Percentiles rank a stretch among this genome's conserved stretches.
phyloP scores from a whole-genome alignment of 2,329 filamentous ascomycete genomes.

The Plenodomus biglobosus region DNA sequence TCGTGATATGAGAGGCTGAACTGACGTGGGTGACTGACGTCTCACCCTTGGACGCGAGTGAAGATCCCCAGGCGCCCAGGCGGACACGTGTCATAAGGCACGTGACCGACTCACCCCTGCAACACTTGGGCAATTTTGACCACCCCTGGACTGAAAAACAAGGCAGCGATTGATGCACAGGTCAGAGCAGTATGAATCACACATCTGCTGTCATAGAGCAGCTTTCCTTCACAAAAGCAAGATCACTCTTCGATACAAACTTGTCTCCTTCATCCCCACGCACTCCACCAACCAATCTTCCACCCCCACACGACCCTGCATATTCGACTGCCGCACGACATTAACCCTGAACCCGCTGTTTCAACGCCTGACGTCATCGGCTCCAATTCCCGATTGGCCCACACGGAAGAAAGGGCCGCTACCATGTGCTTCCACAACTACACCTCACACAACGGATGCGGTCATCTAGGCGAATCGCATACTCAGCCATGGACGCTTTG shows the following conservation, averaged over 20 bases:
- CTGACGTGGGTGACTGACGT: too few relatives aligned
- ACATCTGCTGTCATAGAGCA: background rate
- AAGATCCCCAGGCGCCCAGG: too few relatives aligned
- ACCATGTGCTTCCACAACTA: slow-evolving; percentile 39
- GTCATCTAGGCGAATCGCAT: slow-evolving; percentile 35
- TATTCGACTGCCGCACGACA: background rate
- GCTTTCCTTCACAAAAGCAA: background rate
- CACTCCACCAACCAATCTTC: background rate
- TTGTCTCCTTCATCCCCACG: background rate
- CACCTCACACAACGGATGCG: slow-evolving; percentile 39
- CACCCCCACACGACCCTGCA: background rate
- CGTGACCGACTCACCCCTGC: background rate
- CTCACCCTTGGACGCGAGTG: too few relatives aligned
- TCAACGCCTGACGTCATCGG: background rate
- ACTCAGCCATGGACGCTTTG: slow-evolving; percentile 34
- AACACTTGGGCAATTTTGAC: background rate
- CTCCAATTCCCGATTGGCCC: background rate
- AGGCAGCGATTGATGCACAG: background rate
- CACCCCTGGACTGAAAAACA: background rate
- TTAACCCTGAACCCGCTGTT: background rate
- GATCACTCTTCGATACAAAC: background rate
- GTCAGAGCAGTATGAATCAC: background rate
- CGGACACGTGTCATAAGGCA: background rate
- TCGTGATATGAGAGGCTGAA: too few relatives aligned
- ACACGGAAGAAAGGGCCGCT: background rate